A percentile compares a stretch with the other conserved stretches of the same genome.
Conservation (phyloP, 2,329 filamentous ascomycete genomes). For the Cladophialophora bantiana region DNA sequence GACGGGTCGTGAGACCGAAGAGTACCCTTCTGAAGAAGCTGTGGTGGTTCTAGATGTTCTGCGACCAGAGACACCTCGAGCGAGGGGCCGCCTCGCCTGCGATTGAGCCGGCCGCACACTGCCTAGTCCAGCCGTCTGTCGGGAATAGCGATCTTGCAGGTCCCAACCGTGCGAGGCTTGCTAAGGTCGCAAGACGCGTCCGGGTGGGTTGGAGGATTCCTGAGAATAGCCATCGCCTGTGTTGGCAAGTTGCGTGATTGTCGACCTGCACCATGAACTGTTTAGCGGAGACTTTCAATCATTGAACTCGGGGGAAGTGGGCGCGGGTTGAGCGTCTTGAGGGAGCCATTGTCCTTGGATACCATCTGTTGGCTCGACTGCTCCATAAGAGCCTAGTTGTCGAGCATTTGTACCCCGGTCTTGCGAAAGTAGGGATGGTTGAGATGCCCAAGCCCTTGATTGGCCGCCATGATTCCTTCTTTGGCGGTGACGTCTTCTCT, state of each 20-base stretch:
- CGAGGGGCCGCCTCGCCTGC: background rate
- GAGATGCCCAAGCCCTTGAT: background rate
- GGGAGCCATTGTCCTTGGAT: background rate
- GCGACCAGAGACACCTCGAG: background rate
- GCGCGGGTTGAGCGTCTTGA: background rate
- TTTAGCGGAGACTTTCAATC: background rate
- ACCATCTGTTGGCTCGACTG: background rate
- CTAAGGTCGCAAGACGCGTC: background rate
- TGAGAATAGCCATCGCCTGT: background rate
- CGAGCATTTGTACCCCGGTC: too few relatives aligned
- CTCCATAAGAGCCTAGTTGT: background rate
- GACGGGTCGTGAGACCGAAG: background rate
- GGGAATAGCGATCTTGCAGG: background rate
- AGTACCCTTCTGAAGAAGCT: background rate
- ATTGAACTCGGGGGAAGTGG: background rate
- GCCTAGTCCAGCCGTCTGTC: background rate
- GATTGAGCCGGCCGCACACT: background rate
- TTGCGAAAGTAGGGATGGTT: background rate
- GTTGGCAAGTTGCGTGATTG: background rate
- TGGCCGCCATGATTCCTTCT: background rate
- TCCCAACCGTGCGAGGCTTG: background rate
- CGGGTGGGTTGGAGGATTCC: background rate
- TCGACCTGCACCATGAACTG: background rate
- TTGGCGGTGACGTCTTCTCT: background rate
- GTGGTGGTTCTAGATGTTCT: background rate